phyloP scores from a whole-genome alignment of 2,329 filamentous ascomycete species.

The Cercospora zeina region DNA sequence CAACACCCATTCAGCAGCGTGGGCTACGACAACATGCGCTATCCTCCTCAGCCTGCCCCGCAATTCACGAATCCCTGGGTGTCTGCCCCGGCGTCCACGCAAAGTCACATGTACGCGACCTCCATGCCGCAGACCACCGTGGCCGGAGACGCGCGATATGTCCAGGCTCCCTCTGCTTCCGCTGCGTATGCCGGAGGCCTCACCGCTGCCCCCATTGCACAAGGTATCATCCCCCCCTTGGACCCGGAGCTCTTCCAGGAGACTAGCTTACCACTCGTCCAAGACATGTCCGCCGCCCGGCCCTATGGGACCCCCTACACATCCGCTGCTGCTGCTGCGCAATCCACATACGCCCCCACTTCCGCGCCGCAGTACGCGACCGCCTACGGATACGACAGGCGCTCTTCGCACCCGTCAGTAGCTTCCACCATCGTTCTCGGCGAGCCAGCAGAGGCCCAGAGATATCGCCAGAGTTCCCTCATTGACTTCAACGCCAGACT shows the following conservation, averaged over 20 bases:
- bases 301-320: conserved; percentile 70
- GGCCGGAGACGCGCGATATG: conserved; percentile 51
- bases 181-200: conserved; percentile 62
- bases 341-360: conserved; percentile 66
- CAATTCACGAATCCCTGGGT: conserved; percentile 92
- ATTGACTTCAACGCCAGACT: conserved; percentile 64
- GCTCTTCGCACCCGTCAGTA: conserved; percentile 84
- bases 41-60: conserved; percentile 55
- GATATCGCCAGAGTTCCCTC: conserved; percentile 60
- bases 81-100: conserved; percentile 58
- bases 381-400: conserved; percentile 61
- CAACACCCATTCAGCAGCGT: conserved; percentile 69
- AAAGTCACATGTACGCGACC: conserved; percentile 65
- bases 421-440: conserved; percentile 55
- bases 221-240: conserved; percentile 63
- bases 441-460: conserved; percentile 47
- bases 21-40: conserved; percentile 79
- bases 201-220: conserved; percentile 69
- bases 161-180: conserved; percentile 37
- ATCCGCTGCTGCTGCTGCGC: conserved; percentile 59
- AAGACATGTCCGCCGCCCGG: conserved; percentile 73
- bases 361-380: conserved; percentile 71
- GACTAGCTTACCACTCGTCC: conserved; percentile 65
- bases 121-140: conserved; percentile 62
- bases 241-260: conserved; percentile 58